These are phyloP conservation scores for Solanum etuberosum DNA, from an alignment of 257 asterid genomes.

Conservation along the genomic window DNA sequence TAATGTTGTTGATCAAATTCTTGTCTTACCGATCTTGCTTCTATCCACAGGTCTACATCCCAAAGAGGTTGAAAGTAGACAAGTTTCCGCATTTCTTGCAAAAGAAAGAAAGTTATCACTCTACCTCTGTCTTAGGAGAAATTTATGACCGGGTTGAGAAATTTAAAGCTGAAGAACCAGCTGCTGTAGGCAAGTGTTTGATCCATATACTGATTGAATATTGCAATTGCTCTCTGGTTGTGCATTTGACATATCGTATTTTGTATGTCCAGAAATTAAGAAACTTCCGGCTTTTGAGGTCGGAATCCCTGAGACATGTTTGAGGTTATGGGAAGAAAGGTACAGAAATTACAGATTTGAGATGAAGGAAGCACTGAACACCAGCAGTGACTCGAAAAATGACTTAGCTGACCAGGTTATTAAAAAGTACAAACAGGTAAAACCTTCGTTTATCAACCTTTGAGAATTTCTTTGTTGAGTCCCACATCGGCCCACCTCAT, in stretches of 20 bases:
- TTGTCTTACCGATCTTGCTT: background rate
- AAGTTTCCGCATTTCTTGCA: conserved; percentile 64
- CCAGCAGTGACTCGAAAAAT: conserved; percentile 18
- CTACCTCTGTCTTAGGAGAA: conserved; percentile 54
- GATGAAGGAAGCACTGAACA: conserved; percentile 28
- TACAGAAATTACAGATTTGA: conserved; percentile 36
- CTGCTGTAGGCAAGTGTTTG: conserved; percentile 20
- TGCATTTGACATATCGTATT: background rate
- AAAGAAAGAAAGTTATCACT: conserved; percentile 26
- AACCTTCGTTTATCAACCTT: background rate
- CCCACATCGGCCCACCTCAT: background rate
- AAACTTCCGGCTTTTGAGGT: conserved; percentile 37
- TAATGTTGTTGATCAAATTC: background rate
- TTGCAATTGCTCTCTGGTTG: background rate
- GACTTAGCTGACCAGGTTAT: conserved; percentile 44
- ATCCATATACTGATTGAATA: background rate
- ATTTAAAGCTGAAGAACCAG: conserved; percentile 14
- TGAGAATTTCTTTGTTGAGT: background rate
- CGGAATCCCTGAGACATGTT: conserved; percentile 9
- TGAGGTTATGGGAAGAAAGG: conserved; percentile 27
- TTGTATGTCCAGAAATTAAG: conserved; percentile 30
- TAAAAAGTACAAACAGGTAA: conserved; percentile 55
- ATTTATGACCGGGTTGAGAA: conserved; percentile 33
- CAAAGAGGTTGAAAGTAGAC: conserved; percentile 30
- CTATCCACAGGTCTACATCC: conserved; percentile 40